phyloP scores from a whole-genome alignment of 202 grass and related monocot genomes.

The Cymbopogon flexuosus region DNA sequence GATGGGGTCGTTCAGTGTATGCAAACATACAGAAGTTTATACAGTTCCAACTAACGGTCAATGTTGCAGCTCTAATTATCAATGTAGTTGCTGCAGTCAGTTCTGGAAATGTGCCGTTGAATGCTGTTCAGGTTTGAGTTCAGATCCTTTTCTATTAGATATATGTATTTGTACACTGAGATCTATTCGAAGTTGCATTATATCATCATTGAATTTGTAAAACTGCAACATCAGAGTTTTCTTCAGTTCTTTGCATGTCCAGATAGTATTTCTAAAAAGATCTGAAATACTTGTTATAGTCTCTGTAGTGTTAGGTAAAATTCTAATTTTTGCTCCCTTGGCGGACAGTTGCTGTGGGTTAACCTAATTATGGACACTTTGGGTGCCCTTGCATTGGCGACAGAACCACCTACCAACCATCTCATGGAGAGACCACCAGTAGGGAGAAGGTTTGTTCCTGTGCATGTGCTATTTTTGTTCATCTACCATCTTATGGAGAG shows the following conservation, averaged over 20 bases:
- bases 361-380: slow-evolving; percentile 98
- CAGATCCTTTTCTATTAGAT: neutral
- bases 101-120: slow-evolving; percentile 79
- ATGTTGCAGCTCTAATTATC: slow-evolving; percentile 79
- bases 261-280: neutral
- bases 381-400: slow-evolving; percentile 96
- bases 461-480: too few relatives aligned
- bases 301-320: slow-evolving; percentile 3
- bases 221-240: neutral
- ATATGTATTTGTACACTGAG: neutral
- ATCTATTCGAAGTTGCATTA: neutral
- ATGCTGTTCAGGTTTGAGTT: slow-evolving; percentile 87
- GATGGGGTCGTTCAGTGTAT: slow-evolving; percentile 95
- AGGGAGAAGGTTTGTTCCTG: slow-evolving; percentile 43
- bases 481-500: slow-evolving; percentile 68
- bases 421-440: slow-evolving; percentile 81
- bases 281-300: neutral
- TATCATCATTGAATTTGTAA: neutral
- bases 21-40: slow-evolving; percentile 97
- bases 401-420: slow-evolving; percentile 73
- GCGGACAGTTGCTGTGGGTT: slow-evolving; percentile 76
- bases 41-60: slow-evolving; percentile 98
- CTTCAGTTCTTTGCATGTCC: neutral
- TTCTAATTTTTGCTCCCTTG: neutral
- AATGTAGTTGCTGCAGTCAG: slow-evolving; percentile 82